phyloP scores from a whole-genome alignment of 441 rosid species.

The Biscutella auriculata region DNA sequence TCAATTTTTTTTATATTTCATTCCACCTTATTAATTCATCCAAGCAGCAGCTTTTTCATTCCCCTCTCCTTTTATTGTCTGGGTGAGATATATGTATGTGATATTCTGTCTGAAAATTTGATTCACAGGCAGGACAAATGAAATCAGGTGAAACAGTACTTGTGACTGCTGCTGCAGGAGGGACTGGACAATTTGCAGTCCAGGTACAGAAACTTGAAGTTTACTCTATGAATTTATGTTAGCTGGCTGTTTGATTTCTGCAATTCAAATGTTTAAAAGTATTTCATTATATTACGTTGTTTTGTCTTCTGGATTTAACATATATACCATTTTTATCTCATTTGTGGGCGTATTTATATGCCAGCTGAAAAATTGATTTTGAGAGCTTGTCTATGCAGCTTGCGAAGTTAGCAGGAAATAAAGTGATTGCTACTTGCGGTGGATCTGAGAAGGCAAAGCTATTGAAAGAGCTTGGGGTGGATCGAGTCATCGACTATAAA shows the following conservation, averaged over 20 bases:
- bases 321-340: not conserved
- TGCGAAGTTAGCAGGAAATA: slow-evolving; percentile 81
- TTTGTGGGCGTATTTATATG: not conserved
- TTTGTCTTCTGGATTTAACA: too few species aligned
- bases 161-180: slow-evolving; percentile 99
- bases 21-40: not conserved
- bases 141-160: slow-evolving; percentile 71
- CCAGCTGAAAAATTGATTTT: not conserved
- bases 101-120: slow-evolving; percentile 9
- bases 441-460: slow-evolving; percentile 76
- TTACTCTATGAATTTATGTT: not conserved
- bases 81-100: too few species aligned
- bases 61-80: too few species aligned
- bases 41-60: not conserved
- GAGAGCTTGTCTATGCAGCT: slow-evolving; percentile 41
- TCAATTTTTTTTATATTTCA: not conserved
- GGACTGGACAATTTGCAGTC: slow-evolving; percentile 96
- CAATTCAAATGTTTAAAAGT: too few species aligned
- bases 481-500: slow-evolving; percentile 83
- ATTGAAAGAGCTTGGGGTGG: slow-evolving; percentile 72
- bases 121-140: slow-evolving; percentile 70
- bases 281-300: too few species aligned
- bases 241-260: too few species aligned
- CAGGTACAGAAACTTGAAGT: slow-evolving; percentile 42
- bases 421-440: slow-evolving; percentile 89